Base-by-base conservation (phyloP, 495 filamentous ascomycete species). In the Thermochaetoides thermophila region DNA sequence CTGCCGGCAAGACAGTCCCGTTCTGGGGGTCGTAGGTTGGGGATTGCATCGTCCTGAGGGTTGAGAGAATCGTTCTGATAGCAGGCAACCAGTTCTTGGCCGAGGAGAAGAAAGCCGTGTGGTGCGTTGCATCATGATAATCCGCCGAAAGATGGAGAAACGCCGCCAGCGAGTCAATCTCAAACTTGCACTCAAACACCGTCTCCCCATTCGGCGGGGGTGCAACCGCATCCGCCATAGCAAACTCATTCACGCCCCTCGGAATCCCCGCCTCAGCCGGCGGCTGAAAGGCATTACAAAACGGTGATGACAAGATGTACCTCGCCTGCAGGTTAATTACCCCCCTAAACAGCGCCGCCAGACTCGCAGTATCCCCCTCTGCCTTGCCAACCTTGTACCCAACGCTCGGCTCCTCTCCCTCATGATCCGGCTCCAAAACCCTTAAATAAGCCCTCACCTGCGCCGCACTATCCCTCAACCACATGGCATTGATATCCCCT, bases 401-500 rank as follows among this genome's bases (percentile, higher is more conserved):
- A n/a, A n/a, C n/a, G n/a, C n/a, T n/a, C n/a, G 28, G 3, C 10
- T 22, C 1, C 15, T 22, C 15, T 7, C 53, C 40, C 17, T 52
- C 52, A 10, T 48, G 37, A 31, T 57, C 55, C 8, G 68, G 54
- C 13, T 58, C 59, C 4, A 79, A 52, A 1, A 79, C 39, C 0
- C 69, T 56, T 19, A 71, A 61, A 48, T 80, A 81, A 19, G 65
- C 68, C 35, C 74, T 67, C 44, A 81, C 53, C 46, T 80, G 75
- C 46, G 78, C 79, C 19, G 74, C 66, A 17, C 66, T 73, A 45
- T 79, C 76, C 17, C 76, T 63, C 28, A 81, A 57, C 76, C 76
- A 80, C 73, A 79, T 78, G 31, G 75, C 75, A 48, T 73, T 60
- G 54, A 93, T 92, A 51, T 93, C 84, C 17, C 60, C 60, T 1